Conservation (phyloP, 805 yeast species). For the Lipomyces mesembrius region DNA sequence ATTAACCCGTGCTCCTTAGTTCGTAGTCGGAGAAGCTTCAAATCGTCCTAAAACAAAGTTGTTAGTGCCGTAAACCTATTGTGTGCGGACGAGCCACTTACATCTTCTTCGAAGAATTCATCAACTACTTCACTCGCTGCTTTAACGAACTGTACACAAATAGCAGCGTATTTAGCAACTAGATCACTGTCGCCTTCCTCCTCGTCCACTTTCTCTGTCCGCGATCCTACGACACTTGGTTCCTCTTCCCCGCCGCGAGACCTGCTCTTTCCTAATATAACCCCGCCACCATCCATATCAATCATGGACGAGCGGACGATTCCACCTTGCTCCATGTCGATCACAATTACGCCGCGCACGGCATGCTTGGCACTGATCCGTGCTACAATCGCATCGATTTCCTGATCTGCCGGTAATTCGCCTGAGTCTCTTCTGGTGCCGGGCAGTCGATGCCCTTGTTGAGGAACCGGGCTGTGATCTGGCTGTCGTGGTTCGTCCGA, state of each 20-base stretch:
- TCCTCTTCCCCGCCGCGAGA: not conserved
- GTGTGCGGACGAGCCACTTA: not conserved
- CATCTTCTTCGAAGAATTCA: constrained; percentile 28
- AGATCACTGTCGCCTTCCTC: constrained; percentile 12
- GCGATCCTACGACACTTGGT: not conserved
- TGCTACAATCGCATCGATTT: constrained; percentile 30
- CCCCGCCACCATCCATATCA: constrained; percentile 17
- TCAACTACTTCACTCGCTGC: constrained; percentile 18
- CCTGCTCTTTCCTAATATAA: constrained; percentile 8
- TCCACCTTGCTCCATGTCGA: constrained; percentile 20
- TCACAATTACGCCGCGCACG: constrained; percentile 26
- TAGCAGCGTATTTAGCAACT: constrained; percentile 21
- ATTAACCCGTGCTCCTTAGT: constrained; percentile 33
- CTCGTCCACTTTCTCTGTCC: not conserved
- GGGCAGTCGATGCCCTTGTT: not conserved
- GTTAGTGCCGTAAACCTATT: not conserved
- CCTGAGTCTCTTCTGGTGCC: not conserved
- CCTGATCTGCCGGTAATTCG: constrained; percentile 17
- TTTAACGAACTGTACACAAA: constrained; percentile 22
- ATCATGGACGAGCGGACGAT: constrained; percentile 24
- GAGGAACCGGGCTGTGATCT: not conserved
- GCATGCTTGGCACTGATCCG: constrained; percentile 30
- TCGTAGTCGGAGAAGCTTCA: constrained; percentile 32
- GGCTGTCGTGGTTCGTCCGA: not conserved
- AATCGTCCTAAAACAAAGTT: constrained; percentile 14